Percentiles rank a stretch among this genome's conserved stretches.
These are phyloP conservation scores for Diplodia mutila DNA, from an alignment of 2,329 filamentous ascomycete genomes.

Conservation along the genomic window DNA sequence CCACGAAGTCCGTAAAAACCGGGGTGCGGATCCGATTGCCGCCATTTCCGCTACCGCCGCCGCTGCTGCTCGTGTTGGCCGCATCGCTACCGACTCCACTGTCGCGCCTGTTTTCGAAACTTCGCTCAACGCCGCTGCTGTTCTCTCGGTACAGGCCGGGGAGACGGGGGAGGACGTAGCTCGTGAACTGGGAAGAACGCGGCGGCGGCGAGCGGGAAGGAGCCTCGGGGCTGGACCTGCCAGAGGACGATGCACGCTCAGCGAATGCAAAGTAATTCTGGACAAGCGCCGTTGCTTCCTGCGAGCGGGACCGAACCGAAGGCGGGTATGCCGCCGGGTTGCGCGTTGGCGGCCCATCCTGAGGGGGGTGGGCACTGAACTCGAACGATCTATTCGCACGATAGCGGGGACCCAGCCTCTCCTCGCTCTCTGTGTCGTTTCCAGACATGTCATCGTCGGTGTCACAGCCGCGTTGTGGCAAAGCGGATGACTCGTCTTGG, in stretches of 20 bases:
- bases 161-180: neutral
- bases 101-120: constrained; percentile 11
- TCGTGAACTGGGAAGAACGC: neutral
- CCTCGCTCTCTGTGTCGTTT: constrained; percentile 8
- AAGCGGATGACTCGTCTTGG: constrained; percentile 50
- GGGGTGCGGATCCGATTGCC: neutral
- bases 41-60: neutral
- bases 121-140: constrained; percentile 10
- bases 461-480: constrained; percentile 52
- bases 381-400: constrained; percentile 24
- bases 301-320: constrained; percentile 35
- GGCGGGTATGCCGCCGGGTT: constrained; percentile 37
- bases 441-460: constrained; percentile 42
- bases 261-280: constrained; percentile 35
- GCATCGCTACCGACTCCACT: constrained; percentile 2
- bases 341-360: constrained; percentile 33
- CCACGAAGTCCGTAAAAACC: constrained; percentile 29
- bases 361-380: constrained; percentile 2
- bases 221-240: neutral
- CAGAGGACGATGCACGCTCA: neutral
- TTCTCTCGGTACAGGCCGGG: constrained; percentile 3
- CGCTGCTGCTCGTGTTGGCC: neutral
- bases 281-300: constrained; percentile 37
- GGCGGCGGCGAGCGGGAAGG: constrained; percentile 2
- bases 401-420: neutral